Base-by-base conservation (phyloP, 768 basidiomycete genomes). In the Favolaschia claudopus region DNA sequence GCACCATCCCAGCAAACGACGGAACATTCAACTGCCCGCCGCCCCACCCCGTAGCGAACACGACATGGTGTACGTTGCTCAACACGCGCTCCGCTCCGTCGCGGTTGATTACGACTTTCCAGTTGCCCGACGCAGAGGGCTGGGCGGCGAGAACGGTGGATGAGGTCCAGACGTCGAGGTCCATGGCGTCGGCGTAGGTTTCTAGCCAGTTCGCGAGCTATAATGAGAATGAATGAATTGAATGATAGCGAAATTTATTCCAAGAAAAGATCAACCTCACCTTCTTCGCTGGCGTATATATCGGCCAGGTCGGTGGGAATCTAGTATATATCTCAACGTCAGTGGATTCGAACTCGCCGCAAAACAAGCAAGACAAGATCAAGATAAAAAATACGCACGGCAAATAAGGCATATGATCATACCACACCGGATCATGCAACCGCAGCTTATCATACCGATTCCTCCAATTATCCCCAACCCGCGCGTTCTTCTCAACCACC, bases 381-480 rank as follows among this genome's bases (percentile, higher is more conserved):
- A 13, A 12, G 2, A 3, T 8, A 15, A 32, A 14, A 29, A 27
- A 22, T 2, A 67, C 77, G 55, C 49, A 77, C 77, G 65, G 74
- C 20, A 82, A 38, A 46, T 82, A 82, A 1, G 83, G 79, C 20
- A 80, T 75, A 55, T 85, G 79, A 53, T 79, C 72, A 45, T 72
- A 80, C 77, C 87, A 89, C 56, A 88, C 84, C 22, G 85, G 81
- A 69, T 88, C 85, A 66, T 91, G 89, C 27, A 90, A 71, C 45
- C 85, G 88, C 34, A 90, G 72, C 10, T 86, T 81, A 52, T 88
- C 82, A 68, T 92, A 91, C 33, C 91, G 77, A 33, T 80, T 76
- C 55, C 88, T 75, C 89, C 88, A 90, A 46, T 82, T 83, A 66
- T 89, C 82, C 0, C 89, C 89, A 24, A 89, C 79, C 19, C 82